phyloP scores from a whole-genome alignment of 441 rosid species.

The Erodium texanum region DNA sequence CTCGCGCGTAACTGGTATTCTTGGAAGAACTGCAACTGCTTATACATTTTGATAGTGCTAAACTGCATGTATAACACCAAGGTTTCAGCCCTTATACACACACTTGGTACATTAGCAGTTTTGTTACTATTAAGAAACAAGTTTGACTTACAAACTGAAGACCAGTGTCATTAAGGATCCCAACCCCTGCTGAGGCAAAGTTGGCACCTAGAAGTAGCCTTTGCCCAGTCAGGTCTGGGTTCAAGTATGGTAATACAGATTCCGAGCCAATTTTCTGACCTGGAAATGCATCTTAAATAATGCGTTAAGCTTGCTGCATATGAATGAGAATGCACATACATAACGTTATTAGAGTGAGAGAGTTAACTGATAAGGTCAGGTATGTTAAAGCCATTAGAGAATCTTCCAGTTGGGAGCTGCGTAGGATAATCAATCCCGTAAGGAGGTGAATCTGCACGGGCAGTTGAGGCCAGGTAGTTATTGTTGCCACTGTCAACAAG shows the following conservation, averaged over 20 bases:
- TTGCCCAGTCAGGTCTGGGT: not conserved
- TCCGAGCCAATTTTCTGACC: not conserved
- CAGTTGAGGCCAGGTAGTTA: not conserved
- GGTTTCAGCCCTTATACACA: no score
- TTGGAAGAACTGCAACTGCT: constrained; percentile 17
- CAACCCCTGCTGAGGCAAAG: not conserved
- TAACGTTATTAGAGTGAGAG: not conserved
- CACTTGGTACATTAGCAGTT: no score
- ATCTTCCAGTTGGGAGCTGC: not conserved
- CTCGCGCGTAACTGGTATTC: constrained; percentile 14
- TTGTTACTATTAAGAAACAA: no score
- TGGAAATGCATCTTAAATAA: not conserved
- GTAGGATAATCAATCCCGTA: not conserved
- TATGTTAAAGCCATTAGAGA: not conserved
- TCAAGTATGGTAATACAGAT: not conserved
- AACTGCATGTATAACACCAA: not conserved
- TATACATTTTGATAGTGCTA: constrained; percentile 13
- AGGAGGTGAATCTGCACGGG: not conserved
- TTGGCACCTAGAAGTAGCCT: not conserved
- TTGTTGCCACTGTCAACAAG: not conserved
- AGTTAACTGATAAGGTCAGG: not conserved
- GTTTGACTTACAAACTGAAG: not conserved
- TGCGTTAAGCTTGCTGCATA: not conserved
- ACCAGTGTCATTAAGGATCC: not conserved
- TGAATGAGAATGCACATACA: no score